Conservation (phyloP, 139 green algal species). For the Coelastrella sp. region DNA sequence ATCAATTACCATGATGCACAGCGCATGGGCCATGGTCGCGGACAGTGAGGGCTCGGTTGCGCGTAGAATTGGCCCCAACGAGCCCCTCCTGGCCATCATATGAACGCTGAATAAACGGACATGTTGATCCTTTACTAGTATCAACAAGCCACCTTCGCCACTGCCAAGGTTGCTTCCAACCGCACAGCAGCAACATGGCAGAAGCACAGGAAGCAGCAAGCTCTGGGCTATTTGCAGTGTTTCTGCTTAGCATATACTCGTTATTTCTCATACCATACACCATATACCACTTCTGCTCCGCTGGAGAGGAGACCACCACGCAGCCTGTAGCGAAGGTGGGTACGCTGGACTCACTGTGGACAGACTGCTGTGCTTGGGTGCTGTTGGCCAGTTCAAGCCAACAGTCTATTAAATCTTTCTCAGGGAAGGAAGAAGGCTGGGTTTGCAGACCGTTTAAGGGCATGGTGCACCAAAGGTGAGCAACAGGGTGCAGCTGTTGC, state of each 20-base stretch:
- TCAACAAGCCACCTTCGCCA: too few species aligned
- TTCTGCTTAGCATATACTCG: slow-evolving; percentile 78
- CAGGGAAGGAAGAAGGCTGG: slow-evolving; percentile 51
- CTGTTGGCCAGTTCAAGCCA: background rate
- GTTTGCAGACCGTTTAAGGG: slow-evolving; percentile 1
- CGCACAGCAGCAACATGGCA: background rate
- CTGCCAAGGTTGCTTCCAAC: background rate
- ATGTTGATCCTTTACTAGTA: too few species aligned
- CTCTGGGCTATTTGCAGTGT: slow-evolving; percentile 82
- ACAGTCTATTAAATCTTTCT: background rate
- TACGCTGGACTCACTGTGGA: background rate
- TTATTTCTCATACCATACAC: slow-evolving; percentile 83
- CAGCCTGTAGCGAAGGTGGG: slow-evolving; percentile 46
- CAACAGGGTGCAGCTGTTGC: background rate
- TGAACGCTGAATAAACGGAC: too few species aligned
- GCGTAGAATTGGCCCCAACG: background rate
- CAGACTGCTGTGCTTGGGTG: background rate
- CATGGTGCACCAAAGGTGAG: slow-evolving; percentile 49
- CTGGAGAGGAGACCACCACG: slow-evolving; percentile 45
- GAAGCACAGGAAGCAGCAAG: slow-evolving; percentile 42
- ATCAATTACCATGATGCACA: too few species aligned
- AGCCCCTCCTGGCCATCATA: background rate
- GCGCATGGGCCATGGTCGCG: background rate
- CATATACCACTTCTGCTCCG: slow-evolving; percentile 69
- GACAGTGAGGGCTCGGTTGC: background rate